A percentile compares a stretch with the other conserved stretches of the same genome.
Conservation (phyloP, 768 basidiomycete species). For the Mycena leptocephala region DNA sequence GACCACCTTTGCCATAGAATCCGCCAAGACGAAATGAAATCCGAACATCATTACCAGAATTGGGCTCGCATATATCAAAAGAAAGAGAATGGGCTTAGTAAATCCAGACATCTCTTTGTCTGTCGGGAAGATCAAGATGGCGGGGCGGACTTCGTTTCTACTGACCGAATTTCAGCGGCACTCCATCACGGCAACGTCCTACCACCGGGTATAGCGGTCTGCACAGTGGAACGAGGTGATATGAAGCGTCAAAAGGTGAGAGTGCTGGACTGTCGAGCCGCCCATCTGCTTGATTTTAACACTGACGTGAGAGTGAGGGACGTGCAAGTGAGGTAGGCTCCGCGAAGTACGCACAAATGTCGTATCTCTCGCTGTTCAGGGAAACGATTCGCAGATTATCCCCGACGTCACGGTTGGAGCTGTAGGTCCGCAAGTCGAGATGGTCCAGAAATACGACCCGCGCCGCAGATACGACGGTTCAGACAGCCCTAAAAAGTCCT, state of each 20-base stretch:
- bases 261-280: conserved; percentile 23
- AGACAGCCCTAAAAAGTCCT: neutral
- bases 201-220: conserved; percentile 18
- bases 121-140: conserved; percentile 18
- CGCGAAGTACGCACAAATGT: conserved; percentile 13
- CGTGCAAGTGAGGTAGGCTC: conserved; percentile 11
- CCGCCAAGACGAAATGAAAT: neutral
- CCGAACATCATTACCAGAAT: neutral
- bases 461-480: neutral
- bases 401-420: conserved; percentile 1
- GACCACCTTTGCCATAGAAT: neutral
- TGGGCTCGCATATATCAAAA: neutral
- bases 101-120: neutral
- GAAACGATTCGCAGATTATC: neutral
- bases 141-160: conserved; percentile 5
- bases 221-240: conserved; percentile 27
- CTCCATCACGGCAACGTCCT: conserved; percentile 12
- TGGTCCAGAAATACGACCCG: neutral
- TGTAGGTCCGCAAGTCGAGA: neutral
- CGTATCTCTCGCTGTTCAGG: neutral
- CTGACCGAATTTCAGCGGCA: conserved; percentile 2
- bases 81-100: neutral
- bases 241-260: conserved; percentile 25
- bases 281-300: conserved; percentile 29
- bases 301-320: conserved; percentile 32